Conservation (phyloP, 2,329 filamentous ascomycete species). For the Claviceps africana region DNA sequence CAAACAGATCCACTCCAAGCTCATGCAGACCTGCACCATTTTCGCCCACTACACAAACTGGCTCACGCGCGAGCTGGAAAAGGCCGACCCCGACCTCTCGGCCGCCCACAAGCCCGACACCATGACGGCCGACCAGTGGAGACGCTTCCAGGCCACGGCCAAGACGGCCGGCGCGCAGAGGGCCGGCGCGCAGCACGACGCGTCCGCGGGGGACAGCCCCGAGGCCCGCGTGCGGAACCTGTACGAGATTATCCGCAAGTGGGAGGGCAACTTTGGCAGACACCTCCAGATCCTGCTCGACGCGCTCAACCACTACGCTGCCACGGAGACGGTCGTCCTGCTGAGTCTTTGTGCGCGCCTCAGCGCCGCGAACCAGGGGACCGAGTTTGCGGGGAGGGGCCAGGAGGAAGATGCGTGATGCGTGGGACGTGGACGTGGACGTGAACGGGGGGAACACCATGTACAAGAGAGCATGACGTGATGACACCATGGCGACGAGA, state of each 20-base stretch:
- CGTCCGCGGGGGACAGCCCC: conserved; percentile 20
- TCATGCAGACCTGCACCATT: conserved; percentile 90
- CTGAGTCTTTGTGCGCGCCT: conserved; percentile 73
- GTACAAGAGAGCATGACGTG: too few species aligned
- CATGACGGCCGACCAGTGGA: conserved; percentile 49
- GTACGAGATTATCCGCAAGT: conserved; percentile 76
- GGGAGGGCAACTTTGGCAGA: conserved; percentile 82
- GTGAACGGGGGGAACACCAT: too few species aligned
- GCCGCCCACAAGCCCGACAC: conserved; percentile 42
- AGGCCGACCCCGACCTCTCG: conserved; percentile 66
- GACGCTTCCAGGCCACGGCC: conserved; percentile 35
- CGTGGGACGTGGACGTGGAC: too few species aligned
- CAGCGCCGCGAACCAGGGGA: conserved; percentile 69
- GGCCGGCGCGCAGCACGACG: conserved; percentile 9
- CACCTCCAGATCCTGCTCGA: conserved; percentile 91
- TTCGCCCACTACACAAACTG: conserved; percentile 85
- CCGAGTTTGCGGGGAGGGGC: conserved; percentile 45
- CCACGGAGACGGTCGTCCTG: conserved; percentile 90
- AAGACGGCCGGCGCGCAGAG: neutral
- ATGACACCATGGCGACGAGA: too few species aligned
- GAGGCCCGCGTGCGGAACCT: conserved; percentile 54
- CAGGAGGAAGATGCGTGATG: conserved; percentile 37
- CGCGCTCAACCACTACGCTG: conserved; percentile 91
- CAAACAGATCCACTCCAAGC: conserved; percentile 80
- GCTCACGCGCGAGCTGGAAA: conserved; percentile 70